Base-by-base conservation (phyloP, 2,329 filamentous ascomycete genomes). In the Acephala macrosclerotiorum region DNA sequence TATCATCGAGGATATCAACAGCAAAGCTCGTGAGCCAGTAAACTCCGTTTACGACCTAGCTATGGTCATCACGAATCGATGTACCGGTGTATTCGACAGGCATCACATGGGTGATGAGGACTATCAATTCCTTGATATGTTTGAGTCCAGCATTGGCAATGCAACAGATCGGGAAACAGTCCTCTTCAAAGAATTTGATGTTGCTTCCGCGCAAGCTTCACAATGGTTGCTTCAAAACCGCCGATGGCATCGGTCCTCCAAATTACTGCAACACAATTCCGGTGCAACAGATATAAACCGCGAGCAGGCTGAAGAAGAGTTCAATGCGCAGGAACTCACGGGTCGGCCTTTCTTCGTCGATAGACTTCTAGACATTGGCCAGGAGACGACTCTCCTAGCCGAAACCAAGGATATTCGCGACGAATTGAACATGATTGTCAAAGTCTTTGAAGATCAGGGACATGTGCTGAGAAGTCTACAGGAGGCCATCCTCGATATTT, bases 381-480 rank as follows among this genome's bases (percentile, higher is more conserved):
- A 77, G 0, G 81, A 84, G 65, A 80, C 79, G 0, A 74, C 77
- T 22, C 72, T 84, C 0, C 78, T 82, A 36, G 72, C 75, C 0
- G 82, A 84, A 59, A 79, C 81, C 11, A 80, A 82, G 58, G 82
- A 84, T 49, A 82, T 84, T 25, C 70, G 80, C 1, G 82, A 84
- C 16, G 82, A 85, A 66, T 75, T 85, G 0, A 78, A 80, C 9
- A 84, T 84, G 60, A 82, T 84, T 74, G 71, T 79, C 0, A 75
- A 78, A 16, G 74, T 84, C 16, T 72, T 75, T 4, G 75, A 74
- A 6, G 75, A 77, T n/a, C 81, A 75, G 51, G 61, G 58, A 20
- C 38, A 64, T 8, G 71, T 75, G 0, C 61, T 75, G 0, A 69
- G 67, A 1, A 66, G 69, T n/a, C 58, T 74, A 4, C 69, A 71